These are phyloP conservation scores for Mycena floridula DNA, from an alignment of 768 basidiomycete genomes.

Conservation along the genomic window DNA sequence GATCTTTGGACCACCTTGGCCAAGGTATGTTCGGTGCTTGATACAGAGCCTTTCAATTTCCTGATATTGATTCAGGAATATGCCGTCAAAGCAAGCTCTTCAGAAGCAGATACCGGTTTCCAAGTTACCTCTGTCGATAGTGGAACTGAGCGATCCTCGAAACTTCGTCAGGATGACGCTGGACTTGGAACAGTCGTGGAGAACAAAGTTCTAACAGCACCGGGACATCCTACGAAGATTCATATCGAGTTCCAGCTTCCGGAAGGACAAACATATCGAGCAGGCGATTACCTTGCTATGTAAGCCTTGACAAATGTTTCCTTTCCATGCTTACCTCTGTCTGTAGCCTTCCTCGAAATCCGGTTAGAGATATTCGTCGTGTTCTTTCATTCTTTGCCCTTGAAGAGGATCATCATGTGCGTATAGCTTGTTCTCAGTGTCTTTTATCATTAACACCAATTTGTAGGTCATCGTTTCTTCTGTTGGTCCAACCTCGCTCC, in stretches of 20 bases:
- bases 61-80: not conserved
- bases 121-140: conserved; percentile 24
- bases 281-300: conserved; percentile 45
- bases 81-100: not conserved
- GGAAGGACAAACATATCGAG: conserved; percentile 27
- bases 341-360: conserved; percentile 33
- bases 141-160: conserved; percentile 25
- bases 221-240: conserved; percentile 32
- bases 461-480: conserved; percentile 30
- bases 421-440: too few species aligned
- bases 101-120: conserved; percentile 10
- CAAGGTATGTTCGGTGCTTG: conserved; percentile 17
- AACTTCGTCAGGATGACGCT: conserved; percentile 31
- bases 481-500: conserved; percentile 31
- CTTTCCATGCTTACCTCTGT: not conserved
- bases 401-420: conserved; percentile 32
- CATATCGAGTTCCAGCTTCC: conserved; percentile 39
- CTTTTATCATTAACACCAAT: too few species aligned
- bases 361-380: conserved; percentile 28
- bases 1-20: conserved; percentile 29
- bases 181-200: conserved; percentile 32
- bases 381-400: conserved; percentile 30
- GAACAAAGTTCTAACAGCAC: conserved; percentile 31
- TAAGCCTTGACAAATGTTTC: conserved; percentile 12
- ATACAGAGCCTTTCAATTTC: not conserved